A percentile compares a stretch with the other conserved stretches of the same genome.
Evolutionary conservation across 2,329 filamentous ascomycete species (phyloP).

Genomic region (Botrytis deweyae): DNA sequence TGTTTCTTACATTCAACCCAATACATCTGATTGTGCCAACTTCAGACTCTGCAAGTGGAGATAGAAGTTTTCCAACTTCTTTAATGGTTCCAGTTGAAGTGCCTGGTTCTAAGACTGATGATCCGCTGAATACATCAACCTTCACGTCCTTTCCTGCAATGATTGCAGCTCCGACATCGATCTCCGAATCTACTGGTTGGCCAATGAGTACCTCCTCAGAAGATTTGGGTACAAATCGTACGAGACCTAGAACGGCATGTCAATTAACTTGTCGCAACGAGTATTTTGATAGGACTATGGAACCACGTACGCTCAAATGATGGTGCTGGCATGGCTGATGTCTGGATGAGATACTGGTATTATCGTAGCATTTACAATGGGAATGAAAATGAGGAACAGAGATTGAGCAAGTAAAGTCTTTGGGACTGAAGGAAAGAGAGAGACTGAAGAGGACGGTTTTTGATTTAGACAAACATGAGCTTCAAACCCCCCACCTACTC

Average conservation of each 20-base stretch:
- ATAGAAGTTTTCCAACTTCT: constrained; percentile 46
- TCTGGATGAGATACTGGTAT: neutral
- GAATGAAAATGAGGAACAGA: neutral
- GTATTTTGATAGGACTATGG: neutral
- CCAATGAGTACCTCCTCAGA: constrained; percentile 54
- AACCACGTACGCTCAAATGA: constrained; percentile 32
- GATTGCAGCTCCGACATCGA: constrained; percentile 57
- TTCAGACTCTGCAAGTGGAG: constrained; percentile 45
- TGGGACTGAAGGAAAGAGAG: neutral
- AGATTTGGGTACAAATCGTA: constrained; percentile 57
- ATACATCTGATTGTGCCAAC: constrained; percentile 51
- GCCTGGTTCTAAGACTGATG: constrained; percentile 56
- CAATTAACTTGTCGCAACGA: neutral
- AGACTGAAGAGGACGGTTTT: neutral
- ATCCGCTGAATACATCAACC: constrained; percentile 57
- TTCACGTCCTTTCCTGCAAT: constrained; percentile 55
- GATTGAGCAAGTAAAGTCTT: neutral
- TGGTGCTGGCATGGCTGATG: constrained; percentile 21
- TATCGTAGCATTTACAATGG: neutral
- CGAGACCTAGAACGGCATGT: constrained; percentile 48
- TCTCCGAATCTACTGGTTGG: constrained; percentile 50
- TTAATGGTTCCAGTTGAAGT: constrained; percentile 49
- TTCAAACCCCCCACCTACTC: neutral
- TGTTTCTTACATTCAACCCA: constrained; percentile 47
- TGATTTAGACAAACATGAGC: neutral